Base-by-base conservation (phyloP, 2,329 filamentous ascomycete species). In the Fusarium sp. region DNA sequence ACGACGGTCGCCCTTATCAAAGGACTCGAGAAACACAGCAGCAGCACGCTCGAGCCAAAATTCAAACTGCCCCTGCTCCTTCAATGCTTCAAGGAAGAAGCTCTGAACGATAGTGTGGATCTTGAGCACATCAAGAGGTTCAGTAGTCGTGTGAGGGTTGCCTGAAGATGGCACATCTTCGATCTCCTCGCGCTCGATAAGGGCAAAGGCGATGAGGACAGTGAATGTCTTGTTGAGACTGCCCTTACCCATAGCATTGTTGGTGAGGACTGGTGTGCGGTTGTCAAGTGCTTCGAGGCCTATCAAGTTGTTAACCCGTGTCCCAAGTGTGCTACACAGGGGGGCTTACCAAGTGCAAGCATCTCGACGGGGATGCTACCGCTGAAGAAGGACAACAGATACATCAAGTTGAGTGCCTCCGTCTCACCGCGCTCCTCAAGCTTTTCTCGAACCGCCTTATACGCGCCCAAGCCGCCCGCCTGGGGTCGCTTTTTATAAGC, bases 141-240 rank as follows among this genome's bases (percentile, higher is more conserved):
- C 74, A 5, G 50, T 52, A 5, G 64, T 67, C 8, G 72, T 67
- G 18, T 67, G 61, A 3, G 70, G 67, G 4, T 63, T 75, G 31
- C 64, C 71, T 7, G 57, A 60, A 4, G 74, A 75, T 22, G 75
- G 66, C 11, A 66, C 64, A 18, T 78, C 74, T 11, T 77, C 76
- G n/a, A 76, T 67, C 64, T 78, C 75, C 20, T 76, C 76, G 24
- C 76, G 76, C 40, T 77, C 75, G 16, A 78, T 74, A 20, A 78
- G 72, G 31, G 75, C 76, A 56, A 77, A 78, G 5, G 70, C 72
- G 29, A 78, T 78, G 24, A 78, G 75, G 8, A 78, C 66, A 6
- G 69, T 72, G 22, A 78, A 78, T 2, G 76, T 78, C 57, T 76
- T 77, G 62, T 76, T 78, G 7, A 78, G 74, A 40, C 76, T 78